phyloP scores from a whole-genome alignment of 768 basidiomycete genomes.

The Ramaria rubella region DNA sequence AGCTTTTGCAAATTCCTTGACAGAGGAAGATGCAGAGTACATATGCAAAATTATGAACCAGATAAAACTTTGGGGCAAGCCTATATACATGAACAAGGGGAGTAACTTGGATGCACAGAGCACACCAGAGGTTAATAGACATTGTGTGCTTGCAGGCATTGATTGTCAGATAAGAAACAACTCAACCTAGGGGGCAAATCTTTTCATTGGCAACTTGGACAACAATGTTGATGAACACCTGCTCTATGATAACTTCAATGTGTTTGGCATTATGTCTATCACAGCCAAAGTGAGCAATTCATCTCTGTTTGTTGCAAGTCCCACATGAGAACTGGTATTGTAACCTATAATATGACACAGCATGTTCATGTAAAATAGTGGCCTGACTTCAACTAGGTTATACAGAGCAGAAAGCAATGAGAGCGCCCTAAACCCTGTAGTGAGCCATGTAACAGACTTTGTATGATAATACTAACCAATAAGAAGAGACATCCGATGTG shows the following conservation, averaged over 20 bases:
- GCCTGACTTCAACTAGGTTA: slow-evolving; percentile 76
- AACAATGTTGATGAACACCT: slow-evolving; percentile 91
- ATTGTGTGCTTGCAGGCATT: slow-evolving; percentile 55
- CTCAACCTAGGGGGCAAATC: slow-evolving; percentile 95
- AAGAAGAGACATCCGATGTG: slow-evolving; percentile 95
- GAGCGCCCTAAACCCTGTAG: slow-evolving; percentile 52
- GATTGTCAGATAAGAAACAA: slow-evolving; percentile 96
- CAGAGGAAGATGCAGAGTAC: slow-evolving; percentile 98
- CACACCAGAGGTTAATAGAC: not conserved
- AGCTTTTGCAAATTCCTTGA: slow-evolving; percentile 99
- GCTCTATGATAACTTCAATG: slow-evolving; percentile 91
- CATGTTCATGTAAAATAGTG: slow-evolving; percentile 87
- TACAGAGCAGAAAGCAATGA: slow-evolving; percentile 91
- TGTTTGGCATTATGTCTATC: slow-evolving; percentile 88
- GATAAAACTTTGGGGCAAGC: slow-evolving; percentile 98
- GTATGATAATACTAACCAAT: slow-evolving; percentile 41
- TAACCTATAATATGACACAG: slow-evolving; percentile 84
- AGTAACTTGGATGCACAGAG: not conserved
- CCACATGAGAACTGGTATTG: slow-evolving; percentile 11
- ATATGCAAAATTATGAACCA: slow-evolving; percentile 99
- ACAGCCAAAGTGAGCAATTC: slow-evolving; percentile 66
- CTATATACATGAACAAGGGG: slow-evolving; percentile 97
- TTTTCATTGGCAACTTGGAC: slow-evolving; percentile 94
- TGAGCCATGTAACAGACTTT: not conserved
- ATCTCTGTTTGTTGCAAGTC: not conserved